Conservation (phyloP, 768 basidiomycete species). For the Boletus sp. region DNA sequence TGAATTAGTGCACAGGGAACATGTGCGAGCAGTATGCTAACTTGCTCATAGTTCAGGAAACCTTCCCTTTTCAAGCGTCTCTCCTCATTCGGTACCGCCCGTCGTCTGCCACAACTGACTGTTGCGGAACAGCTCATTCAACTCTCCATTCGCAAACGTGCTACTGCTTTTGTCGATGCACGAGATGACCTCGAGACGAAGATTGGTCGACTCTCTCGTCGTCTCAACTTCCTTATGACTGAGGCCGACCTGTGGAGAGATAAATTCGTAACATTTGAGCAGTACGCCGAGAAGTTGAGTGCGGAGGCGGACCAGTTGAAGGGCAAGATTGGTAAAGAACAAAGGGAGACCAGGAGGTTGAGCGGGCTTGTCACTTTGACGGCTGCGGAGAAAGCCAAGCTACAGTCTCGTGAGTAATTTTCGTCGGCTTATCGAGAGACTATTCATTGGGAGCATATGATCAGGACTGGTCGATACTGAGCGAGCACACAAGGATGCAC, state of each 20-base stretch:
- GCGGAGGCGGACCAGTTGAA: slow-evolving; percentile 82
- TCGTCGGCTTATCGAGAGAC: not conserved
- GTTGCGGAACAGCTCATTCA: slow-evolving; percentile 83
- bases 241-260: slow-evolving; percentile 89
- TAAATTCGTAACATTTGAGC: slow-evolving; percentile 92
- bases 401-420: slow-evolving; percentile 66
- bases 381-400: slow-evolving; percentile 70
- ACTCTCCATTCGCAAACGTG: slow-evolving; percentile 85
- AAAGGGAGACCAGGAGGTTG: slow-evolving; percentile 81
- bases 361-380: slow-evolving; percentile 76
- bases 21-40: slow-evolving; percentile 1
- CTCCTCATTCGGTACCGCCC: slow-evolving; percentile 67
- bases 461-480: slow-evolving; percentile 83
- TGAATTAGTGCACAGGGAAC: slow-evolving; percentile 25
- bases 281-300: slow-evolving; percentile 88
- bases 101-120: slow-evolving; percentile 69
- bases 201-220: slow-evolving; percentile 80
- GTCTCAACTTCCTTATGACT: slow-evolving; percentile 90
- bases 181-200: slow-evolving; percentile 92
- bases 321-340: slow-evolving; percentile 86
- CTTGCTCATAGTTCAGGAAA: slow-evolving; percentile 67
- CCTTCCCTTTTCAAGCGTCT: slow-evolving; percentile 85
- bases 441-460: not conserved
- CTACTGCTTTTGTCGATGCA: slow-evolving; percentile 92
- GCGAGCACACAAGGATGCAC: slow-evolving; percentile 71